phyloP scores from a whole-genome alignment of 306 rosid genomes.

The Urtica urens region DNA sequence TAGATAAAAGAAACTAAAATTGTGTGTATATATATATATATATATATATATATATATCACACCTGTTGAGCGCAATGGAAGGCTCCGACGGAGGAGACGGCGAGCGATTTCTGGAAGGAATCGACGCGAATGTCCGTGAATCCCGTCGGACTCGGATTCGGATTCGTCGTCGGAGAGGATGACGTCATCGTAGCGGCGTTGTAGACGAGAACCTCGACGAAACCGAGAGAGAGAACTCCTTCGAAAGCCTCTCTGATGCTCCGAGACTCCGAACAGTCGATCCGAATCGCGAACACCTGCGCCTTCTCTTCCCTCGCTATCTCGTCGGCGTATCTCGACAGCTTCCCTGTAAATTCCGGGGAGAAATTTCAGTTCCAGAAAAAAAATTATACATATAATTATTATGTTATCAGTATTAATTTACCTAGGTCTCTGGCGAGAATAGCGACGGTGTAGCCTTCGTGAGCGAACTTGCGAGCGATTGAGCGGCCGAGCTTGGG shows the following conservation, averaged over 20 bases:
- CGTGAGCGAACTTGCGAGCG: slow-evolving; percentile 89
- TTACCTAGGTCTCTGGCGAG: slow-evolving; percentile 80
- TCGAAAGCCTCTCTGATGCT: slow-evolving; percentile 89
- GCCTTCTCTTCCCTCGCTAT: slow-evolving; percentile 85
- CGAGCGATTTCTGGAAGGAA: slow-evolving; percentile 60
- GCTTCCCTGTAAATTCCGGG: slow-evolving; percentile 27
- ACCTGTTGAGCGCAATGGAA: slow-evolving; percentile 96
- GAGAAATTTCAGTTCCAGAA: background rate
- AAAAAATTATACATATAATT: too few species aligned
- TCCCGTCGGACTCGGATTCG: too few species aligned
- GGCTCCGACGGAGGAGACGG: slow-evolving; percentile 78
- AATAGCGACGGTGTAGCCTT: slow-evolving; percentile 94
- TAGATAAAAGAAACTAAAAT: too few species aligned
- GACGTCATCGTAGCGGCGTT: slow-evolving; percentile 46
- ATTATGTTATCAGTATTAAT: too few species aligned
- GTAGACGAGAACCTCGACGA: slow-evolving; percentile 69
- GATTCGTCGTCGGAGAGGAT: slow-evolving; percentile 15
- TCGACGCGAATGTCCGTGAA: slow-evolving; percentile 46
- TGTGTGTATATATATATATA: too few species aligned
- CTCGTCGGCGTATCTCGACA: slow-evolving; percentile 82
- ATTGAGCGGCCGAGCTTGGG: slow-evolving; percentile 91
- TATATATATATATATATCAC: too few species aligned
- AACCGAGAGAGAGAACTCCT: slow-evolving; percentile 73
- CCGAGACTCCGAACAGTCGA: slow-evolving; percentile 71
- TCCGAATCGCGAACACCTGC: slow-evolving; percentile 83